Evolutionary conservation across 2,329 filamentous ascomycete species (phyloP).

Genomic region (Penicillium concentricum): DNA sequence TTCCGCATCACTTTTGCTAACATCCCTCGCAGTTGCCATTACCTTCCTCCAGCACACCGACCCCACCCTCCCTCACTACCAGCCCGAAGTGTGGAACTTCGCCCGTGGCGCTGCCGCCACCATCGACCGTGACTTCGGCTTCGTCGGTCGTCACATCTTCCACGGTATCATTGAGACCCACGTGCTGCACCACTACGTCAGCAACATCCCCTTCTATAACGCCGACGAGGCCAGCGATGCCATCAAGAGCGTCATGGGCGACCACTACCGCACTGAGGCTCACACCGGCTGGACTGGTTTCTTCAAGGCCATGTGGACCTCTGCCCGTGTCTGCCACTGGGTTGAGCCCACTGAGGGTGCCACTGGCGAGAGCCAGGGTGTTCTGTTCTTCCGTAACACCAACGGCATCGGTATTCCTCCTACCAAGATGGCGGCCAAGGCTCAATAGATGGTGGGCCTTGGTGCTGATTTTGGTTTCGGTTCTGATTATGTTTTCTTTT

Average conservation of each 20-base stretch:
- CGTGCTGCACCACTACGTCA: constrained; percentile 96
- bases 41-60: constrained; percentile 98
- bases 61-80: constrained; percentile 89
- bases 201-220: constrained; percentile 93
- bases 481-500: background rate
- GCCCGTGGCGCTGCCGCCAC: constrained; percentile 90
- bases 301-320: constrained; percentile 76
- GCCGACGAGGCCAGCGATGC: constrained; percentile 92
- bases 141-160: constrained; percentile 84
- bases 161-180: constrained; percentile 98
- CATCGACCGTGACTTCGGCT: constrained; percentile 95
- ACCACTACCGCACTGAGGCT: constrained; percentile 85
- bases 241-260: constrained; percentile 92
- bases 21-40: constrained; percentile 69
- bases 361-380: constrained; percentile 74
- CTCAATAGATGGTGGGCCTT: background rate
- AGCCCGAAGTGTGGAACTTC: constrained; percentile 82
- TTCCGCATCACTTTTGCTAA: constrained; percentile 3
- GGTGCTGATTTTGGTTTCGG: background rate
- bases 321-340: constrained; percentile 89
- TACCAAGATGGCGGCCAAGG: constrained; percentile 37
- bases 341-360: constrained; percentile 87
- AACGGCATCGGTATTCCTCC: constrained; percentile 75
- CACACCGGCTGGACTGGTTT: constrained; percentile 78
- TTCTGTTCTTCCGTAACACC: constrained; percentile 92